Conservation (phyloP, 495 filamentous ascomycete genomes). For the Aspergillus incahuasiensis region DNA sequence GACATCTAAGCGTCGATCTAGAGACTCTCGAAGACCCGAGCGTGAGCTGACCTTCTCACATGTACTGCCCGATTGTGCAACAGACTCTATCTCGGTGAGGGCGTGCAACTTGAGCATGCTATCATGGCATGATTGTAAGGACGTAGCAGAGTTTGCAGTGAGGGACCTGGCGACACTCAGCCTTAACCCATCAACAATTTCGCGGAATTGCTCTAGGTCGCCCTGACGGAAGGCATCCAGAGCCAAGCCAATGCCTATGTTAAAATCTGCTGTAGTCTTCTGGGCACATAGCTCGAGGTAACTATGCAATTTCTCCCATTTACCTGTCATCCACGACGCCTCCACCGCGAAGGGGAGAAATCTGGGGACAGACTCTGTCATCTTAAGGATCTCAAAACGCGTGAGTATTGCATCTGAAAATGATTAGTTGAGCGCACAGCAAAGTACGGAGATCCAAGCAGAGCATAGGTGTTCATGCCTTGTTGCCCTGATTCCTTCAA, state of each 20-base stretch:
- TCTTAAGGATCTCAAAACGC: conserved; percentile 71
- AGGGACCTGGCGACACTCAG: conserved; percentile 68
- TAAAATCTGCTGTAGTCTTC: conserved; percentile 67
- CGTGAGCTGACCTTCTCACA: conserved; percentile 25
- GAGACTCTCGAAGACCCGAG: conserved; percentile 47
- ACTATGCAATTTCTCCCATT: conserved; percentile 69
- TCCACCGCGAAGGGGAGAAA: conserved; percentile 79
- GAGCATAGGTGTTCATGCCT: conserved; percentile 46
- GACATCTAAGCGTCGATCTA: conserved; percentile 74
- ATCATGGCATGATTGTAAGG: conserved; percentile 76
- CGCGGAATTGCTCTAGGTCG: conserved; percentile 49
- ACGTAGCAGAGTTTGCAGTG: conserved; percentile 67
- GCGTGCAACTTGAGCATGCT: conserved; percentile 78
- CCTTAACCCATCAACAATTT: conserved; percentile 58
- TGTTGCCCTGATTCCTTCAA: conserved; percentile 90
- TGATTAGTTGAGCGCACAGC: conserved; percentile 11
- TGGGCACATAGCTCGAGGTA: conserved; percentile 54
- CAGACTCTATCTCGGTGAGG: conserved; percentile 79
- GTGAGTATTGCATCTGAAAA: conserved; percentile 71
- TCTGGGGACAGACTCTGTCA: conserved; percentile 46
- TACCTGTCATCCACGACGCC: conserved; percentile 82
- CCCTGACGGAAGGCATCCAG: conserved; percentile 60
- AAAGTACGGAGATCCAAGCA: not conserved
- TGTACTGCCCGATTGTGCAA: conserved; percentile 46
- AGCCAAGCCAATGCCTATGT: conserved; percentile 70